Evolutionary conservation across 2,329 filamentous ascomycete genomes (phyloP).

Genomic region (Verticillium dahliae): DNA sequence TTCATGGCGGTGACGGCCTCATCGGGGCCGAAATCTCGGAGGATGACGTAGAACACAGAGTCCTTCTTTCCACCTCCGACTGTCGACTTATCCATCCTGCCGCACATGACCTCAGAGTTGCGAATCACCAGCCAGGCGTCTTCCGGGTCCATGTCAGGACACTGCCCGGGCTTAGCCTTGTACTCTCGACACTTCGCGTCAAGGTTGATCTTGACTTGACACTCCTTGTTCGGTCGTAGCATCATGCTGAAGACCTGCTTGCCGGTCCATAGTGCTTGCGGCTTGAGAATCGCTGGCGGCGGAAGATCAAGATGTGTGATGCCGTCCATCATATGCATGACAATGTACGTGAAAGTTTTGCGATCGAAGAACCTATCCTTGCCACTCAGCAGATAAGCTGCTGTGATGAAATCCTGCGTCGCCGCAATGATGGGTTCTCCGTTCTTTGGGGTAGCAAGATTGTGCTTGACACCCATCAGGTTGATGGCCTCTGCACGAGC

Average conservation of each 20-base stretch:
- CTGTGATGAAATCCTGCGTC: conserved; percentile 99
- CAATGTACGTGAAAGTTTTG: conserved; percentile 81
- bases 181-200: conserved; percentile 89
- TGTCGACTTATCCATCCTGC: conserved; percentile 94
- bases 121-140: conserved; percentile 90
- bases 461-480: conserved; percentile 97
- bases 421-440: conserved; percentile 96
- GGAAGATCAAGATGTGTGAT: conserved; percentile 75
- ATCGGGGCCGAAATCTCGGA: conserved; percentile 89
- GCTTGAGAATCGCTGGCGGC: conserved; percentile 79
- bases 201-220: conserved; percentile 78
- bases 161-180: conserved; percentile 48
- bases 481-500: conserved; percentile 91
- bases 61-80: conserved; percentile 98
- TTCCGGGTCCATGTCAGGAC: conserved; percentile 71
- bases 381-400: conserved; percentile 81
- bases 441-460: conserved; percentile 92
- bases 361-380: conserved; percentile 93
- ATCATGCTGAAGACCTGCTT: conserved; percentile 94
- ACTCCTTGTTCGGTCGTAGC: conserved; percentile 82
- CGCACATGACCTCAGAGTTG: conserved; percentile 97
- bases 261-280: conserved; percentile 85
- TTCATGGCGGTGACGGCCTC: conserved; percentile 91
- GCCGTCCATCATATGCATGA: conserved; percentile 87
- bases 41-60: conserved; percentile 93